Evolutionary conservation across 2,329 filamentous ascomycete species (phyloP).

Genomic region (Lasiodiplodia sp.): DNA sequence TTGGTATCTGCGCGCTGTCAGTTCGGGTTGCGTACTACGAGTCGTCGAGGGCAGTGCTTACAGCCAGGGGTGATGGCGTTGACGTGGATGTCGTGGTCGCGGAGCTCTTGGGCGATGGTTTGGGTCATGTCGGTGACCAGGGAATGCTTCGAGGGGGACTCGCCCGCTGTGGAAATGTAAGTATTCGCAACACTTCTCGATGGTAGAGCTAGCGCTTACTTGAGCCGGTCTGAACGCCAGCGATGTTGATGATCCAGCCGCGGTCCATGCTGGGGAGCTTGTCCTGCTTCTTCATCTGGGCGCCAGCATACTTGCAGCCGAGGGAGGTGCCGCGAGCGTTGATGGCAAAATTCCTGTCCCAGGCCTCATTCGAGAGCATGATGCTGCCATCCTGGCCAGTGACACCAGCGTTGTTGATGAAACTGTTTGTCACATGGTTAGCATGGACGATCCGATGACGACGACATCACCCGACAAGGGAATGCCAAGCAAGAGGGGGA

Average conservation of each 20-base stretch:
- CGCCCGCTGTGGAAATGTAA: constrained; percentile 40
- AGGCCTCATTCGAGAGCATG: constrained; percentile 39
- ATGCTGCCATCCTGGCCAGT: constrained; percentile 37
- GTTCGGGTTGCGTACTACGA: not conserved
- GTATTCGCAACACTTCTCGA: not conserved
- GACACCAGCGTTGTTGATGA: constrained; percentile 44
- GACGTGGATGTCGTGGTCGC: constrained; percentile 56
- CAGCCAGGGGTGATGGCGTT: constrained; percentile 64
- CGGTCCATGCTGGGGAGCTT: constrained; percentile 41
- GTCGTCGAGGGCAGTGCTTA: constrained; percentile 37
- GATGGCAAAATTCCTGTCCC: constrained; percentile 41
- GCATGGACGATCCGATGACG: constrained; percentile 28
- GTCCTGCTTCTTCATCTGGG: constrained; percentile 45
- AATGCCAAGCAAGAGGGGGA: not conserved
- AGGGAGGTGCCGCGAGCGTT: constrained; percentile 45
- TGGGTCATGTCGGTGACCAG: constrained; percentile 53
- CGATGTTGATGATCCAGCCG: constrained; percentile 64
- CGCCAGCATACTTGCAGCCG: constrained; percentile 42
- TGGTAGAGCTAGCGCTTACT: constrained; percentile 34
- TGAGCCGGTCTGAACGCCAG: constrained; percentile 52
- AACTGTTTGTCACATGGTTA: constrained; percentile 30
- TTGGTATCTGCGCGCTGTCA: constrained; percentile 35
- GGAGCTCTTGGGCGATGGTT: constrained; percentile 59
- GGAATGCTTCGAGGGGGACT: constrained; percentile 60
- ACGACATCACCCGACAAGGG: constrained; percentile 33